A percentile compares a stretch with the other conserved stretches of the same genome.
phyloP scores from a whole-genome alignment of 345 rosid genomes.

The Populus simonii region DNA sequence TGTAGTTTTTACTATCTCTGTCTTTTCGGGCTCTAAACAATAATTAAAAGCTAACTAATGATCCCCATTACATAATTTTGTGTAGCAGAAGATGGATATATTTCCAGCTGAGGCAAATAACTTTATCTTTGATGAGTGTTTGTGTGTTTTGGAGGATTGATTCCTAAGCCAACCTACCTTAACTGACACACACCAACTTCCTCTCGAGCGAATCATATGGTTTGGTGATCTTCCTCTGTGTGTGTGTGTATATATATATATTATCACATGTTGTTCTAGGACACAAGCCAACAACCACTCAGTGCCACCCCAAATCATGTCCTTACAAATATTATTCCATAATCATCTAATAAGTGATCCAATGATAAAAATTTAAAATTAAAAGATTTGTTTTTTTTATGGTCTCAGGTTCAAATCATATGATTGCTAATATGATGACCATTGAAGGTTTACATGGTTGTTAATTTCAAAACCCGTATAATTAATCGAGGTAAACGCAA shows the following conservation, averaged over 20 bases:
- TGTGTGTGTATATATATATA: not conserved
- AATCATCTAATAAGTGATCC: too few species aligned
- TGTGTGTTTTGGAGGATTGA: slow-evolving; percentile 6
- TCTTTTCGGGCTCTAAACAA: too few species aligned
- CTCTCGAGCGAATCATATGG: slow-evolving; percentile 12
- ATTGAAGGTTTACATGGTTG: too few species aligned
- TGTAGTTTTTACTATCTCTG: too few species aligned
- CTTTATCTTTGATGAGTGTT: slow-evolving; percentile 4
- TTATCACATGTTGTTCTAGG: slow-evolving; percentile 24
- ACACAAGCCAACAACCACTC: slow-evolving; percentile 30
- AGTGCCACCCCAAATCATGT: slow-evolving; percentile 9
- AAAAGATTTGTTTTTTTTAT: too few species aligned
- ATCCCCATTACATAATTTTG: not conserved
- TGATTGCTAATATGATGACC: too few species aligned
- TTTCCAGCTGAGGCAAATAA: slow-evolving; percentile 2
- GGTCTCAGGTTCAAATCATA: too few species aligned
- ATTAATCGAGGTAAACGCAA: too few species aligned
- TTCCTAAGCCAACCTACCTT: slow-evolving; percentile 28
- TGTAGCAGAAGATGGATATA: not conserved
- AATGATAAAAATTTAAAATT: too few species aligned
- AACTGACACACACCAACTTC: slow-evolving; percentile 39
- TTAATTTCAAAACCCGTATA: too few species aligned
- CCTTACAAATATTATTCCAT: not conserved
- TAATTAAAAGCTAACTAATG: not conserved
- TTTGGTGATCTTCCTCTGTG: slow-evolving; percentile 37